Percentiles rank a stretch among this genome's conserved stretches.
Conservation (phyloP, 768 basidiomycete species). For the Termitomyces sp. region DNA sequence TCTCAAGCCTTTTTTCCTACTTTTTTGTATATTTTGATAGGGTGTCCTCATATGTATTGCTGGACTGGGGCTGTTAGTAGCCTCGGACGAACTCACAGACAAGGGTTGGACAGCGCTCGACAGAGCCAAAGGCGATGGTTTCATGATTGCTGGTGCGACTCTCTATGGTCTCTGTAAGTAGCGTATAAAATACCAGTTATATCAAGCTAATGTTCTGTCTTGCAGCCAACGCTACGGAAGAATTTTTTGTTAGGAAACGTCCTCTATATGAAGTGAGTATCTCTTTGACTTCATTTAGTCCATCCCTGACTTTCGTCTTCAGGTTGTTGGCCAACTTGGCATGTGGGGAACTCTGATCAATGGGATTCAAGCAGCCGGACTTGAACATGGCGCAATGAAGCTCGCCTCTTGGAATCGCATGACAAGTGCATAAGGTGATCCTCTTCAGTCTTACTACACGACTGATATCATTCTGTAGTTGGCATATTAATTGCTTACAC, state of each 20-base stretch:
- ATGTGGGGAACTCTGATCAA: conserved; percentile 82
- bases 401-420: conserved; percentile 66
- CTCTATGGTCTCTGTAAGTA: conserved; percentile 80
- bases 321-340: conserved; percentile 82
- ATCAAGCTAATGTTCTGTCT: not conserved
- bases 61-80: conserved; percentile 76
- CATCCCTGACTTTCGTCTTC: not conserved
- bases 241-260: conserved; percentile 73
- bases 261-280: conserved; percentile 67
- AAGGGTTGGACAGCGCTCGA: conserved; percentile 65
- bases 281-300: not conserved
- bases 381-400: conserved; percentile 67
- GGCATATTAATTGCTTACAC: conserved; percentile 38
- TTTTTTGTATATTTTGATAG: conserved; percentile 23
- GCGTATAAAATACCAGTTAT: not conserved
- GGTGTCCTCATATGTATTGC: conserved; percentile 68
- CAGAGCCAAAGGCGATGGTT: conserved; percentile 75
- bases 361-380: conserved; percentile 66
- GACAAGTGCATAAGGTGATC: conserved; percentile 42
- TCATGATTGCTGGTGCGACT: conserved; percentile 83
- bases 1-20: not conserved
- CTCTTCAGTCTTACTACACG: conserved; percentile 2
- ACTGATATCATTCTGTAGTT: conserved; percentile 21
- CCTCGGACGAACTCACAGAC: conserved; percentile 69
- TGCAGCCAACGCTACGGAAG: conserved; percentile 82